Evolutionary conservation across 345 rosid genomes (phyloP).

Genomic region (Kernera saxatilis): DNA sequence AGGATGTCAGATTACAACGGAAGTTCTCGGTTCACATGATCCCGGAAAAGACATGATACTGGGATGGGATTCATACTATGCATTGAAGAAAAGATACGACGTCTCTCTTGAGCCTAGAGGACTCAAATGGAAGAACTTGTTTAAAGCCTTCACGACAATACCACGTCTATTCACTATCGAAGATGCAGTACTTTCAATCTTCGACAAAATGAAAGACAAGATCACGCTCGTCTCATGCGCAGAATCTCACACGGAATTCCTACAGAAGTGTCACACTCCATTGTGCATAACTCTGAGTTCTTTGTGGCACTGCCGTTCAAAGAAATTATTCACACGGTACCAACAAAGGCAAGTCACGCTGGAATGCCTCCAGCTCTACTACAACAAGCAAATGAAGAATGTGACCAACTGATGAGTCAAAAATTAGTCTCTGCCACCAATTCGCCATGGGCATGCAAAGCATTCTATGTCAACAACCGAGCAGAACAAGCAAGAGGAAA

Average conservation of each 20-base stretch:
- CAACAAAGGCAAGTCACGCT: not conserved
- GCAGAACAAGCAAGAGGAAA: not conserved
- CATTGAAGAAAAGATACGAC: too few species aligned
- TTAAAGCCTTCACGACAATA: too few species aligned
- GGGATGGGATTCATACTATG: too few species aligned
- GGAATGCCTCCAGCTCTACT: not conserved
- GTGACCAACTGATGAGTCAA: not conserved
- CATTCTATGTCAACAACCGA: not conserved
- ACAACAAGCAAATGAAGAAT: not conserved
- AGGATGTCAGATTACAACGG: not conserved
- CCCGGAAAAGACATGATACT: too few species aligned
- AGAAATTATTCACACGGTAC: not conserved
- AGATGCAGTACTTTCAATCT: accelerated
- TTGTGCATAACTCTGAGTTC: not conserved
- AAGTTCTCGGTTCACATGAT: too few species aligned
- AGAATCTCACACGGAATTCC: not conserved
- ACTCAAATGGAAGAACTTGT: too few species aligned
- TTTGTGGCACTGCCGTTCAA: not conserved
- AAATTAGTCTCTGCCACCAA: not conserved
- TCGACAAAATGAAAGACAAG: not conserved
- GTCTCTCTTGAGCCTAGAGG: too few species aligned
- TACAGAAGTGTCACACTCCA: not conserved
- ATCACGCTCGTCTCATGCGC: not conserved
- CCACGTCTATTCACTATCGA: too few species aligned
- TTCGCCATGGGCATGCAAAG: not conserved